Conservation (phyloP, 441 rosid genomes). For the Geranium incanum region DNA sequence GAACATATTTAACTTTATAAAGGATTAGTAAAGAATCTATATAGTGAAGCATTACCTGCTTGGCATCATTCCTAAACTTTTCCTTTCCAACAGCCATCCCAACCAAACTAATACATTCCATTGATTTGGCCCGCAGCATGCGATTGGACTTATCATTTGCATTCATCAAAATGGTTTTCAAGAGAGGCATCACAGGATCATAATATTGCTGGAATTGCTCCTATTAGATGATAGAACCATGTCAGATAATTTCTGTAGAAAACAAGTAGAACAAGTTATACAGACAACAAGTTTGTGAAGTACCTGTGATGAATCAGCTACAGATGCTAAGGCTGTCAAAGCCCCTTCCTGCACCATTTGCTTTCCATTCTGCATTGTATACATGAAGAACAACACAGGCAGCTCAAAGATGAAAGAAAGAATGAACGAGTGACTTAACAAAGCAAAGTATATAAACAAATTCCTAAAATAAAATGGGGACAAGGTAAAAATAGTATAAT, state of each 20-base stretch:
- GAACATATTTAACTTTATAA: background rate
- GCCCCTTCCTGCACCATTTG: conserved; percentile 44
- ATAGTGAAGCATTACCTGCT: conserved; percentile 30
- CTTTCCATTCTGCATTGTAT: conserved; percentile 34
- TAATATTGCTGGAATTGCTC: conserved; percentile 43
- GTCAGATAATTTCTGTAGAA: conserved; percentile 17
- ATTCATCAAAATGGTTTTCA: conserved; percentile 43
- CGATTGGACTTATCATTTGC: conserved; percentile 41
- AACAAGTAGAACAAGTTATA: conserved; percentile 1
- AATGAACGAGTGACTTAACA: background rate
- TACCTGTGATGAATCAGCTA: conserved; percentile 46
- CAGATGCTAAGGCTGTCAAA: conserved; percentile 43
- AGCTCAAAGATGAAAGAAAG: background rate
- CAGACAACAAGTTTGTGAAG: conserved; percentile 2
- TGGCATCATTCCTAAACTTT: conserved; percentile 38
- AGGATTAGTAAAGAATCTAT: background rate
- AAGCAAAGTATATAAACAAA: background rate
- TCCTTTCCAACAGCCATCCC: conserved; percentile 50
- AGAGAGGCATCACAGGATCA: conserved; percentile 47
- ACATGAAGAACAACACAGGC: conserved; percentile 9
- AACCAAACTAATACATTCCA: conserved; percentile 47
- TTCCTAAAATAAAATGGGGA: background rate
- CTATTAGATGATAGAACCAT: conserved; percentile 18
- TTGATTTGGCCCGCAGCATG: conserved; percentile 39
- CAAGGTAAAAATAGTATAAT: too few relatives aligned